phyloP scores from a whole-genome alignment of 2,329 filamentous ascomycete species.

The Hypoxylon sp. region DNA sequence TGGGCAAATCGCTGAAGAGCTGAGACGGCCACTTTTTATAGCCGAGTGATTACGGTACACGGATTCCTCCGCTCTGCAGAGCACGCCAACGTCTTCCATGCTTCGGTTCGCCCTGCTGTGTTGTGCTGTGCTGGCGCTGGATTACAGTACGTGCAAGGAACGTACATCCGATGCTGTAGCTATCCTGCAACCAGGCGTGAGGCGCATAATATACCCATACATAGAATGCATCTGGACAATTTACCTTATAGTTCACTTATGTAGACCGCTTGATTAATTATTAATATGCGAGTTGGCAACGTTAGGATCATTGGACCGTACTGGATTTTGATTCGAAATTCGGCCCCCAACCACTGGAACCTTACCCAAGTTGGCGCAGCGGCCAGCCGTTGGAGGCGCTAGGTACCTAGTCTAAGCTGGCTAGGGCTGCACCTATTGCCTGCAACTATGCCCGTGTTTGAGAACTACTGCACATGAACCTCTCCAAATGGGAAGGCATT shows the following conservation, averaged over 20 bases:
- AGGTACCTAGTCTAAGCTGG: slow-evolving; percentile 9
- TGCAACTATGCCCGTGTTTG: slow-evolving; percentile 10
- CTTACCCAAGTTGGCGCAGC: slow-evolving; percentile 17
- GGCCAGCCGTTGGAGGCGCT: slow-evolving; percentile 29
- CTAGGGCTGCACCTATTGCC: slow-evolving; percentile 24
- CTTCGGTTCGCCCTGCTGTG: slow-evolving; percentile 14
- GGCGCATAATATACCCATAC: slow-evolving; percentile 28
- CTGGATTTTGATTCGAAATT: slow-evolving; percentile 14
- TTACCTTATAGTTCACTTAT: neutral
- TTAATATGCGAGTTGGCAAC: slow-evolving; percentile 14
- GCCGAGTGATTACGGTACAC: slow-evolving; percentile 5
- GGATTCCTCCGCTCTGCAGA: slow-evolving; percentile 18
- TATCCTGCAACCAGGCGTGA: slow-evolving; percentile 11
- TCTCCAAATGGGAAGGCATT: slow-evolving; percentile 21
- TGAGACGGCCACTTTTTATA: slow-evolving; percentile 31
- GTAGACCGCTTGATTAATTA: slow-evolving; percentile 31
- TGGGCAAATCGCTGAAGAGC: slow-evolving; percentile 26
- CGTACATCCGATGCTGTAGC: slow-evolving; percentile 12
- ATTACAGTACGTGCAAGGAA: slow-evolving; percentile 14
- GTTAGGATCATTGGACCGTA: slow-evolving; percentile 10
- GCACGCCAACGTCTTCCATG: slow-evolving; percentile 5
- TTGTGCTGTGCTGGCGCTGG: slow-evolving; percentile 7
- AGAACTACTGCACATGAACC: slow-evolving; percentile 21
- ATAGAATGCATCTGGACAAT: slow-evolving; percentile 8
- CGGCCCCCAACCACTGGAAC: slow-evolving; percentile 24